Evolutionary conservation across 2,329 filamentous ascomycete species (phyloP).

Genomic region (Hawksworthiomyces lignivorus): DNA sequence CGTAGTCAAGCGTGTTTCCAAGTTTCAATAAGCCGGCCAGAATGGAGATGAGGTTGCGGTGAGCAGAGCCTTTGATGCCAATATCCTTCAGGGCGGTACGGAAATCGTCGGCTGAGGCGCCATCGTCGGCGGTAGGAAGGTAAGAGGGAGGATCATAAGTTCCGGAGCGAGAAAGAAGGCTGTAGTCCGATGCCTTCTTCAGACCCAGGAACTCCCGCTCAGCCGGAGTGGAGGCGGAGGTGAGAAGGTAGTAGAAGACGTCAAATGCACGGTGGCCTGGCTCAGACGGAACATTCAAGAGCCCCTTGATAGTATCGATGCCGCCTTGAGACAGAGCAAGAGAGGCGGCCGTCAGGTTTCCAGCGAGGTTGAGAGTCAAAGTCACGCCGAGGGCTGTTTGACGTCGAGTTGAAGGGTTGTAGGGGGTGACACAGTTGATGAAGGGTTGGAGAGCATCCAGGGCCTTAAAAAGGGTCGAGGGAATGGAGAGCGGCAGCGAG

Average conservation of each 20-base stretch:
- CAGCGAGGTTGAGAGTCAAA: constrained; percentile 72
- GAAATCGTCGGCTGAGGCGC: constrained; percentile 88
- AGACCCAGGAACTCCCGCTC: constrained; percentile 85
- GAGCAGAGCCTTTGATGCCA: constrained; percentile 80
- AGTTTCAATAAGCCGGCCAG: constrained; percentile 84
- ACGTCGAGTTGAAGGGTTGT: constrained; percentile 76
- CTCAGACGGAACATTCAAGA: constrained; percentile 73
- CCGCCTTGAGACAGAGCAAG: constrained; percentile 79
- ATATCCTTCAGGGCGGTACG: constrained; percentile 79
- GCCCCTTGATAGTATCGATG: constrained; percentile 72
- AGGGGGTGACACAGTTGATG: constrained; percentile 76
- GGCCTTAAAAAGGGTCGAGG: constrained; percentile 66
- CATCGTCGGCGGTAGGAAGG: constrained; percentile 86
- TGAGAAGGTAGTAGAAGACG: constrained; percentile 94
- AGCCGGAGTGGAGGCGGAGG: constrained; percentile 78
- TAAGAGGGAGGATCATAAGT: constrained; percentile 84
- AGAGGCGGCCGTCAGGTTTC: constrained; percentile 67
- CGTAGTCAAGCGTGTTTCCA: constrained; percentile 80
- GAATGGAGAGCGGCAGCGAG: constrained; percentile 71
- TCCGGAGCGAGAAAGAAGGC: constrained; percentile 70
- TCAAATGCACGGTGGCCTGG: constrained; percentile 87
- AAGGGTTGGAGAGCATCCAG: constrained; percentile 80
- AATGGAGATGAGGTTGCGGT: constrained; percentile 76
- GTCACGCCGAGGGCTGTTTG: constrained; percentile 75
- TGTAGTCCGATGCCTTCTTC: constrained; percentile 67